A percentile compares a stretch with the other conserved stretches of the same genome.
Conservation (phyloP, 306 rosid genomes). For the Alnus glutinosa region DNA sequence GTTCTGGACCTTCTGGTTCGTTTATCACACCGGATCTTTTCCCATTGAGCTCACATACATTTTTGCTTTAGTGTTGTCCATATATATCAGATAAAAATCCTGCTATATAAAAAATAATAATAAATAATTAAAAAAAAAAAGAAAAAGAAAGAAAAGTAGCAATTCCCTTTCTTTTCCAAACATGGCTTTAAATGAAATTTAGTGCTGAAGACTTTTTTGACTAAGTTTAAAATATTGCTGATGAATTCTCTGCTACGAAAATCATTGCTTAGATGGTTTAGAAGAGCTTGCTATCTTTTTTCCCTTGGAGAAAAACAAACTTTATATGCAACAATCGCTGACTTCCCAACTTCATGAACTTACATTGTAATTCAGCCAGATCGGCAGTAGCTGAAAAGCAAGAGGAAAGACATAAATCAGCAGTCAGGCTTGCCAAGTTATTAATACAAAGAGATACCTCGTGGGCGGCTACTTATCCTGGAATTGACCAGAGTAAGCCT, state of each 20-base stretch:
- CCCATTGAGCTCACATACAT: no score
- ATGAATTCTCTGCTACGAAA: not conserved
- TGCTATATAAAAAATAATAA: no score
- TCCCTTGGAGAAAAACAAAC: not conserved
- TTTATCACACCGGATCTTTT: no score
- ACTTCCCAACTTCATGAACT: not conserved
- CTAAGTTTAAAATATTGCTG: not conserved
- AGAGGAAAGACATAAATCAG: not conserved
- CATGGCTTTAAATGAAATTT: no score
- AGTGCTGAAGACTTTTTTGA: no score
- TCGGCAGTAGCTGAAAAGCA: no score
- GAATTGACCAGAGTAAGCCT: not conserved
- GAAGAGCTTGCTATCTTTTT: no score
- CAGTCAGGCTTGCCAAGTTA: not conserved
- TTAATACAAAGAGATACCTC: not conserved
- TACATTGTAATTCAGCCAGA: not conserved
- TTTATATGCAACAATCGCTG: not conserved
- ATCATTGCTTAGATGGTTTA: not conserved
- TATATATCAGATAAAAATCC: no score
- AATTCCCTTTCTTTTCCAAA: no score
- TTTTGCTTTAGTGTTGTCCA: no score
- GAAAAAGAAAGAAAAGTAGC: no score
- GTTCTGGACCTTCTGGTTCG: not conserved
- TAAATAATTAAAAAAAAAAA: no score
- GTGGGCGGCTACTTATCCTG: not conserved